phyloP scores from a whole-genome alignment of 1,139 yeast species.

The Diutina catenulata region DNA sequence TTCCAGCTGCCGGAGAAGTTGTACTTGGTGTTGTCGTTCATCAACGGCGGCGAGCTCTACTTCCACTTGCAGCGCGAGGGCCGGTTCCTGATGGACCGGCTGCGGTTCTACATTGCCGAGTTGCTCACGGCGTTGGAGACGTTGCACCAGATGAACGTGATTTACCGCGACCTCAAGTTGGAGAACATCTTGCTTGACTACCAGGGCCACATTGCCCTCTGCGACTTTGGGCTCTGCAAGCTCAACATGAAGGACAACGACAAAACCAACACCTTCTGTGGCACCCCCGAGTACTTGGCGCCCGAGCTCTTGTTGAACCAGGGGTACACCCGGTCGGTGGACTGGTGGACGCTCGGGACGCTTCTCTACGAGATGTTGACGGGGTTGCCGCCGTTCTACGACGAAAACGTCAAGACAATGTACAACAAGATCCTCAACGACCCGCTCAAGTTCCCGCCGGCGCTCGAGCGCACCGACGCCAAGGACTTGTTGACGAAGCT shows the following conservation, averaged over 20 bases:
- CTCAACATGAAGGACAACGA: conserved; percentile 83
- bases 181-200: conserved; percentile 88
- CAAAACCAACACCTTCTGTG: conserved; percentile 60
- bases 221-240: conserved; percentile 95
- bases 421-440: conserved; percentile 85
- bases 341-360: conserved; percentile 97
- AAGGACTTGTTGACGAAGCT: conserved; percentile 68
- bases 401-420: conserved; percentile 90
- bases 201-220: conserved; percentile 93
- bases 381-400: conserved; percentile 93
- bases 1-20: conserved; percentile 94
- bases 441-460: conserved; percentile 79
- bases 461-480: conserved; percentile 71
- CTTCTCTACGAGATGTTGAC: conserved; percentile 91
- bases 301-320: conserved; percentile 87
- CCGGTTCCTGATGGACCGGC: conserved; percentile 75
- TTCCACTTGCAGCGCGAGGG: conserved; percentile 92
- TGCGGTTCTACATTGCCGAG: conserved; percentile 91
- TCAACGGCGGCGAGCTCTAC: conserved; percentile 95
- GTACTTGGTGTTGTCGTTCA: conserved; percentile 80
- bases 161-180: conserved; percentile 91
- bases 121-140: conserved; percentile 86
- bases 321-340: conserved; percentile 92
- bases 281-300: conserved; percentile 50
- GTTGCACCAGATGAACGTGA: conserved; percentile 79